phyloP scores from a whole-genome alignment of 2,329 filamentous ascomycete species.

The Aspergillus melleus region DNA sequence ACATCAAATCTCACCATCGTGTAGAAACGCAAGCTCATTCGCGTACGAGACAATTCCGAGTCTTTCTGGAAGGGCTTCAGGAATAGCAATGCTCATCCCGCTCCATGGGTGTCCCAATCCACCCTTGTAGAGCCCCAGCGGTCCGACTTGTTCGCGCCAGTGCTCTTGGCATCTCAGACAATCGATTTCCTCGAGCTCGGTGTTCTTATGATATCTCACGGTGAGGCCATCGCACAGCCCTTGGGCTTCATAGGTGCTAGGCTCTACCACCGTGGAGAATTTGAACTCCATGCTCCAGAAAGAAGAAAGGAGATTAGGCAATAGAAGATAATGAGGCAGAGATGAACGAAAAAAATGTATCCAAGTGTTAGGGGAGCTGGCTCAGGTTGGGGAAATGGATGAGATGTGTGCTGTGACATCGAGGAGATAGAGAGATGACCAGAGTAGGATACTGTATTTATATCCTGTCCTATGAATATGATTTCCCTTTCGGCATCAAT shows the following conservation, averaged over 20 bases:
- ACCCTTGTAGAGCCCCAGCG: slow-evolving; percentile 29
- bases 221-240: slow-evolving; percentile 29
- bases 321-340: not conserved
- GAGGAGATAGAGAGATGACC: too few relatives aligned
- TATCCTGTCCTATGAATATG: too few relatives aligned
- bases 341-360: too few relatives aligned
- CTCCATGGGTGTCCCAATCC: slow-evolving; percentile 24
- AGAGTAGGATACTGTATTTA: too few relatives aligned
- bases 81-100: slow-evolving; percentile 36
- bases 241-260: slow-evolving; percentile 26
- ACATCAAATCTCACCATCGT: slow-evolving; percentile 32
- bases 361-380: too few relatives aligned
- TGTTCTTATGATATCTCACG: slow-evolving; percentile 24
- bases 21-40: slow-evolving; percentile 44
- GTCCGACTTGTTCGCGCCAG: slow-evolving; percentile 34
- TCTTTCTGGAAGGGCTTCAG: slow-evolving; percentile 41
- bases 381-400: too few relatives aligned
- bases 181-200: slow-evolving; percentile 29
- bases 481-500: too few relatives aligned
- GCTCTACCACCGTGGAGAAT: slow-evolving; percentile 29
- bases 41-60: slow-evolving; percentile 43
- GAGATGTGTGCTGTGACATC: too few relatives aligned
- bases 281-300: slow-evolving; percentile 22
- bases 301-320: not conserved
- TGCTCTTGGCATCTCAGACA: slow-evolving; percentile 37